Conservation (phyloP, 2,329 filamentous ascomycete genomes). For the Plectosphaerella cucumerina region DNA sequence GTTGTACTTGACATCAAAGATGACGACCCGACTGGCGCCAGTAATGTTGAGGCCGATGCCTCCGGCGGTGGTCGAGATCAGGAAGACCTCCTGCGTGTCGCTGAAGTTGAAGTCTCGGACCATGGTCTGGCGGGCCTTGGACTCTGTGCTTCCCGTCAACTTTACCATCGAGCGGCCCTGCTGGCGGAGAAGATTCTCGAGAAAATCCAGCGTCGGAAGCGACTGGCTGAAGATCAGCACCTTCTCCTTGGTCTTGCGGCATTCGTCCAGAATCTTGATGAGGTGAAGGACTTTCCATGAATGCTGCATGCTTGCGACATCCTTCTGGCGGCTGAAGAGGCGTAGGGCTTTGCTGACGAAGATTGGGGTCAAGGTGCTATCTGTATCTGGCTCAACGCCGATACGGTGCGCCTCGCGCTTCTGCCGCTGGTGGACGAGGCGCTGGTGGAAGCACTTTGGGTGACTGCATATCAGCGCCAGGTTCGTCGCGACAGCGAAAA, state of each 20-base stretch:
- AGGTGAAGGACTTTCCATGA: conserved; percentile 69
- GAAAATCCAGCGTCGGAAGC: conserved; percentile 63
- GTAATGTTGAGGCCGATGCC: conserved; percentile 80
- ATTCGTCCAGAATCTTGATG: conserved; percentile 64
- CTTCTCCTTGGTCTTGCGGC: conserved; percentile 61
- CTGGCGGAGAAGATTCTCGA: conserved; percentile 52
- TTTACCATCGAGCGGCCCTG: conserved; percentile 47
- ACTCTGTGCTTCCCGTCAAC: conserved; percentile 63
- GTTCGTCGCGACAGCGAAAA: conserved; percentile 32
- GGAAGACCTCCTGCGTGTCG: conserved; percentile 53
- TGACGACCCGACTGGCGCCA: conserved; percentile 79
- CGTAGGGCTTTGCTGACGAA: conserved; percentile 20
- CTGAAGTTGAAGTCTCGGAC: conserved; percentile 65
- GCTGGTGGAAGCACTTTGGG: conserved; percentile 41
- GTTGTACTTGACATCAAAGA: conserved; percentile 81
- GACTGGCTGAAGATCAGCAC: conserved; percentile 78
- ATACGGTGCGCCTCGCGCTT: background rate
- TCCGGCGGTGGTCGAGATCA: conserved; percentile 82
- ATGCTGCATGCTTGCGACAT: conserved; percentile 40
- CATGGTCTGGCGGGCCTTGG: conserved; percentile 53
- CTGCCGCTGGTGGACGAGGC: conserved; percentile 18
- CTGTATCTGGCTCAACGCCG: conserved; percentile 1
- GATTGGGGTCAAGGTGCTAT: conserved; percentile 3
- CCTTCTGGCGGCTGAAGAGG: conserved; percentile 29
- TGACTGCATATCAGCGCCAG: conserved; percentile 50